Evolutionary conservation across 495 filamentous ascomycete species (phyloP).

Genomic region (Xylaria scruposa): DNA sequence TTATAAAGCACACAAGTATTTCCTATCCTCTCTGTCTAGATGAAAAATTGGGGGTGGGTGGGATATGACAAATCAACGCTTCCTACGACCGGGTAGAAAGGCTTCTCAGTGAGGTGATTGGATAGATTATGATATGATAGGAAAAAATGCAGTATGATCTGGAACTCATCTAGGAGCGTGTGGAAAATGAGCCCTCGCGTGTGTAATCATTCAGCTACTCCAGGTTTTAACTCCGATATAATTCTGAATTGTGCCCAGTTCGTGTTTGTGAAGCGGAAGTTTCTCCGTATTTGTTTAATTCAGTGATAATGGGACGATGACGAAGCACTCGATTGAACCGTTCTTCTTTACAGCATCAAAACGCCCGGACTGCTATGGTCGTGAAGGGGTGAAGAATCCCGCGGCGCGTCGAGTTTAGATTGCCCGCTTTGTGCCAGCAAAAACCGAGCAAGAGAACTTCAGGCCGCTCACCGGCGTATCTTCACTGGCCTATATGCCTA

Average conservation of each 20-base stretch:
- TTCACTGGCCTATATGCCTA: background rate
- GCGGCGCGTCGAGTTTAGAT: background rate
- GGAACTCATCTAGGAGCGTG: background rate
- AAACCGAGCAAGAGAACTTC: background rate
- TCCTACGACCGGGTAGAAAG: constrained; percentile 14
- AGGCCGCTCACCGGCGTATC: background rate
- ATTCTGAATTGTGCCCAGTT: background rate
- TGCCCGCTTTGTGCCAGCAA: background rate
- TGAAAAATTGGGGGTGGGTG: background rate
- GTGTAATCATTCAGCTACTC: background rate
- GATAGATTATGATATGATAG: background rate
- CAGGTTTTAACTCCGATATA: background rate
- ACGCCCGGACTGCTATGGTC: background rate
- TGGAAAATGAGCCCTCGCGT: background rate
- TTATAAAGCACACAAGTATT: background rate
- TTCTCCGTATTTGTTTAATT: background rate
- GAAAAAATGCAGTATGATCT: background rate
- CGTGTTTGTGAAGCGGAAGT: background rate
- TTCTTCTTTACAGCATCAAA: background rate
- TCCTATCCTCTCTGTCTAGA: constrained; percentile 22
- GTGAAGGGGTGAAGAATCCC: background rate
- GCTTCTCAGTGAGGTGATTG: background rate
- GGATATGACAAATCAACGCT: background rate
- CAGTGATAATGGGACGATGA: background rate
- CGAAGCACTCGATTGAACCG: background rate